phyloP scores from a whole-genome alignment of 2,329 filamentous ascomycete genomes.

The Neobulgaria alba region DNA sequence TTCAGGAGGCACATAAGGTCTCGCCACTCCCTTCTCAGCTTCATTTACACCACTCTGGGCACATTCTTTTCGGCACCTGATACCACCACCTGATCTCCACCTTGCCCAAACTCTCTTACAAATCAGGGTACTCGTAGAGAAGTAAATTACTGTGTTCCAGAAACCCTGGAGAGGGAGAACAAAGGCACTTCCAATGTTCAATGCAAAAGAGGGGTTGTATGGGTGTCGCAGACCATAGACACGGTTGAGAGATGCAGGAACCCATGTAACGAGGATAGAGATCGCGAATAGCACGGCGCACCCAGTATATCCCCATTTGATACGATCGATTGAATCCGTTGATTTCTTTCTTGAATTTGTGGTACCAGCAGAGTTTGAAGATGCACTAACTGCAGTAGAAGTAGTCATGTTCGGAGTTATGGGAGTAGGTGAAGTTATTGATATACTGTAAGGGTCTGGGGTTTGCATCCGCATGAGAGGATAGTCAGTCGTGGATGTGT shows the following conservation, averaged over 20 bases:
- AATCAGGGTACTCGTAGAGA: constrained; percentile 57
- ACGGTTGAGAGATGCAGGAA: constrained; percentile 68
- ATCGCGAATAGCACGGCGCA: constrained; percentile 63
- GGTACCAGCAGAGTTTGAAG: not conserved
- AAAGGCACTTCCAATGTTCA: constrained; percentile 62
- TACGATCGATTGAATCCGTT: constrained; percentile 46
- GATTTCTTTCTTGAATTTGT: too few relatives aligned
- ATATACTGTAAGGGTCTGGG: constrained; percentile 3
- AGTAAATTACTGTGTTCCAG: constrained; percentile 75
- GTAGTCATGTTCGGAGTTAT: not conserved
- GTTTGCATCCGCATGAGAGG: not conserved
- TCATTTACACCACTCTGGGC: too few relatives aligned
- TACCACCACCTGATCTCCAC: not conserved
- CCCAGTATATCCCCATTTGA: constrained; percentile 61
- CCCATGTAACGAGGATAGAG: constrained; percentile 63
- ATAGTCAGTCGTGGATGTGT: not conserved
- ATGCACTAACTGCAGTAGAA: too few relatives aligned
- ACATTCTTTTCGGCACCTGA: too few relatives aligned
- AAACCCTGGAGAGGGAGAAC: constrained; percentile 76
- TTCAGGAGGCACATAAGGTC: too few relatives aligned
- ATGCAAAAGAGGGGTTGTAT: constrained; percentile 40
- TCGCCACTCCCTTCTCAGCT: too few relatives aligned
- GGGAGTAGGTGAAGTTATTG: constrained; percentile 1
- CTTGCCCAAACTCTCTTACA: constrained; percentile 34
- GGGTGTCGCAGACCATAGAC: constrained; percentile 58